Conservation (phyloP, 768 basidiomycete species). For the Astraeus odoratus region DNA sequence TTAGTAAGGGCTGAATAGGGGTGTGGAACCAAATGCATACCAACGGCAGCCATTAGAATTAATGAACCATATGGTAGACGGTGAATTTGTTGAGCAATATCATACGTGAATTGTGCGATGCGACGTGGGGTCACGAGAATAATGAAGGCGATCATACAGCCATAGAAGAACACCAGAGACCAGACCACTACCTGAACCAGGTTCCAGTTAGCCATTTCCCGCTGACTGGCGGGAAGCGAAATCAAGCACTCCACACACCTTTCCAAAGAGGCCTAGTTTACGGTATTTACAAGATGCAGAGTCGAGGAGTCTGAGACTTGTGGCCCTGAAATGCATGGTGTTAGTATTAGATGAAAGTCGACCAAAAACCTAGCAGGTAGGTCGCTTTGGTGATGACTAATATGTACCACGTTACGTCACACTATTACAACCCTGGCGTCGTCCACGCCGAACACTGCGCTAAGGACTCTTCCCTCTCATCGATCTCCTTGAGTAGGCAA, state of each 20-base stretch:
- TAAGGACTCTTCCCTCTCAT: too few relatives aligned
- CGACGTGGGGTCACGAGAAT: constrained; percentile 53
- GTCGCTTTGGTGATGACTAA: too few relatives aligned
- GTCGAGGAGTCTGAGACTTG: constrained; percentile 22
- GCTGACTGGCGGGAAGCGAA: constrained; percentile 10
- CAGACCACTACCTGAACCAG: constrained; percentile 51
- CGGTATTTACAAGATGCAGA: constrained; percentile 37
- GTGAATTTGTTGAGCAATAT: constrained; percentile 56
- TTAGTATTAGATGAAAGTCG: too few relatives aligned
- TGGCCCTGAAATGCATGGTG: constrained; percentile 6
- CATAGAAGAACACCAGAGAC: constrained; percentile 52
- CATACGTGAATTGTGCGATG: constrained; percentile 66
- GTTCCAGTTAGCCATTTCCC: neutral
- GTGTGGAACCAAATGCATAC: constrained; percentile 48
- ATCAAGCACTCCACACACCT: constrained; percentile 32
- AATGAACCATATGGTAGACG: constrained; percentile 57
- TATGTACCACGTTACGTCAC: too few relatives aligned
- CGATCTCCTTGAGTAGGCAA: too few relatives aligned
- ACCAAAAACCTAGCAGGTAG: too few relatives aligned
- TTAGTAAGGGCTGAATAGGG: constrained; percentile 40
- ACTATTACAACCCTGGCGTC: too few relatives aligned
- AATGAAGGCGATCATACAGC: constrained; percentile 35
- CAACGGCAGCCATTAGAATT: constrained; percentile 41
- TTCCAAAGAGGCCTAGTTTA: constrained; percentile 45
- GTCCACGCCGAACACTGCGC: too few relatives aligned